A percentile compares a stretch with the other conserved stretches of the same genome.
Evolutionary conservation across 768 basidiomycete species (phyloP).

Genomic region (Daedaleopsis nitida): DNA sequence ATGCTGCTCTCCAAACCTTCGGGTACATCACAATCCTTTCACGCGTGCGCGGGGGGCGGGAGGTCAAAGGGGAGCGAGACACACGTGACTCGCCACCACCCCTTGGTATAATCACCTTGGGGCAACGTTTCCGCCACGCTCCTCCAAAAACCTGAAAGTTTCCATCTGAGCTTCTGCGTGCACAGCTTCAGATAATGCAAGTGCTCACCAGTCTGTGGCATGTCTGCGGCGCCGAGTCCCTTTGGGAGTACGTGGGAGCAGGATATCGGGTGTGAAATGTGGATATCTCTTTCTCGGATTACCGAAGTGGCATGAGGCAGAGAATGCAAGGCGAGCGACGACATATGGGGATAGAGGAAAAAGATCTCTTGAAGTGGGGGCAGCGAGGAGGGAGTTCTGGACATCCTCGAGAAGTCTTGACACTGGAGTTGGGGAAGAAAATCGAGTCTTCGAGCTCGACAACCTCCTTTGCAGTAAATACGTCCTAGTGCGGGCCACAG

Average conservation of each 20-base stretch:
- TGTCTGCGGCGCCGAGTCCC: neutral
- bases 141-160: neutral
- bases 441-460: neutral
- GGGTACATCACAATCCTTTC: constrained; percentile 3
- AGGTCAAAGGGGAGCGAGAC: neutral
- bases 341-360: neutral
- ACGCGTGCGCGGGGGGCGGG: neutral
- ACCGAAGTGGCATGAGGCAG: neutral
- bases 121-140: constrained; percentile 3
- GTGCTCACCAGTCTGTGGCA: constrained; percentile 3
- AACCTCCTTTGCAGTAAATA: neutral
- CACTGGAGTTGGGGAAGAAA: neutral
- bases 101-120: constrained; percentile 6
- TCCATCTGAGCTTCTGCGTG: neutral
- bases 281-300: neutral
- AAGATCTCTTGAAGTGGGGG: neutral
- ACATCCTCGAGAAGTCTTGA: neutral
- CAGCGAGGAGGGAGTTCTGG: neutral
- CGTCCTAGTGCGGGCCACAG: neutral
- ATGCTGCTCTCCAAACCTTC: neutral
- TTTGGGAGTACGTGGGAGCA: neutral
- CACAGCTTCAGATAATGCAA: constrained; percentile 6
- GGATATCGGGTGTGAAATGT: neutral
- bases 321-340: neutral
- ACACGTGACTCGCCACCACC: constrained; percentile 1